Base-by-base conservation (phyloP, 768 basidiomycete genomes). In the Macrocybe gigantea region DNA sequence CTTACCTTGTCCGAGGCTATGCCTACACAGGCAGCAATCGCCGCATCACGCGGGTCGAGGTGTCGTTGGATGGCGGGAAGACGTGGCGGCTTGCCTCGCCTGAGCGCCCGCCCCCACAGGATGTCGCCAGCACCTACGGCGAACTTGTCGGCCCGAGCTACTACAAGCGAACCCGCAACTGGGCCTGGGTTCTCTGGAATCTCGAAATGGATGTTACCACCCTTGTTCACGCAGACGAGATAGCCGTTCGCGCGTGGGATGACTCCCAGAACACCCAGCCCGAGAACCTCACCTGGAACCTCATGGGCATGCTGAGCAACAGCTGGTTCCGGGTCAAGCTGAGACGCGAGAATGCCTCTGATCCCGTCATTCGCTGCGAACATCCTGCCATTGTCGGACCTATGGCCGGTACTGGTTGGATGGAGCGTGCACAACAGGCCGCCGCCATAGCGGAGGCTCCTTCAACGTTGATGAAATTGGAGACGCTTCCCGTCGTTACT, bases 21-120 rank as follows among this genome's bases (percentile, higher is more conserved):
- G 82, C 81, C 2, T 85, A 84, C 56, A 67, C 71, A 22, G 82
- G 82, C 8, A 80, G 82, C 5, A 81, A 81, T 3, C 67, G 77
- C 6, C 67, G 80, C 12, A 66, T 85, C 13, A 75, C 72, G 3
- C 70, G 81, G 11, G 76, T 83, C 29, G 82, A 85, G 50, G 45
- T 83, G 36, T 77, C 79, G 6, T 53, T 78, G 6, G 78, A 83
- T 51, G 71, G 77, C 15, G 81, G 80, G 1, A 48, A 48, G 12
- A 66, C 67, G 1, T 83, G 81, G 82, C 50, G 41, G 6, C 61
- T 80, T 11, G 70, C 22, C 41, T 33, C 41, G 48, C 55, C 78
- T 74, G 1, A 79, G 80, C 57, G 79, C 82, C 57, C 57, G 53
- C 5, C 80, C 70, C 59, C 73, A 75, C 33, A 22, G 22, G 22